Evolutionary conservation across 805 yeast species (phyloP), one percentile per base, ranked within the genome.

Genomic region (Nakazawaea wickerhamii): DNA sequence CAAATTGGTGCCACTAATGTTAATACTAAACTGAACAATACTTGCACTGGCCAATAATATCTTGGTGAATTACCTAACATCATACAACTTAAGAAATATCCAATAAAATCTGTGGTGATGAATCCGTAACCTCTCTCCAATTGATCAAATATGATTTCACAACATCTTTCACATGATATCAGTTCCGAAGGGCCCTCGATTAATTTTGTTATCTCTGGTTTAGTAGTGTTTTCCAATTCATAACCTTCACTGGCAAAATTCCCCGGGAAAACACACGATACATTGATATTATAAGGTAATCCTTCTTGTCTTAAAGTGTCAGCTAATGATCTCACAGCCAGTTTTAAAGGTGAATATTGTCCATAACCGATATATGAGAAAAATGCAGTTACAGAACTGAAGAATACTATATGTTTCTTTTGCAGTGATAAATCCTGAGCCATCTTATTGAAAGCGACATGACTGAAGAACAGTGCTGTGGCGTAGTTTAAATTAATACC

Each of bases 341-440:
- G 82, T 58, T 93, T 93, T 50, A 80, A 61, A 1, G 99, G 99
- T 0, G 93, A 90, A 57, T 93, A 93, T 53, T 87, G 91, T 0
- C 80, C 73, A 58, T 93, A 93, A 0, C 99, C 99, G 34, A 88
- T 84, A 55, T 91, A 83, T 4, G 96, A 88, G 65, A 77, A 91
- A 50, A 83, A 78, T 2, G 95, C 89, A 8, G 83, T 77, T 4
- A 80, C 84, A 2, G 96, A 86, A 0, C 96, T 84, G 53, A 73
- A 81, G 47, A 70, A 74, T 19, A 79, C 77, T 50, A 79, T 71
- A 54, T 71, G 82, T 48, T 56, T 48, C 41, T 31, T 30, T 1
- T 40, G 20, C 9, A 43, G 26, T 10, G 41, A 22, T 22, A 41
- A 13, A 13, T 30, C 15, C 30, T 44, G 6, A n/a, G 36, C n/a